These are phyloP conservation scores for Xylaria telfairii DNA, from an alignment of 495 filamentous ascomycete species.

Conservation along the genomic window DNA sequence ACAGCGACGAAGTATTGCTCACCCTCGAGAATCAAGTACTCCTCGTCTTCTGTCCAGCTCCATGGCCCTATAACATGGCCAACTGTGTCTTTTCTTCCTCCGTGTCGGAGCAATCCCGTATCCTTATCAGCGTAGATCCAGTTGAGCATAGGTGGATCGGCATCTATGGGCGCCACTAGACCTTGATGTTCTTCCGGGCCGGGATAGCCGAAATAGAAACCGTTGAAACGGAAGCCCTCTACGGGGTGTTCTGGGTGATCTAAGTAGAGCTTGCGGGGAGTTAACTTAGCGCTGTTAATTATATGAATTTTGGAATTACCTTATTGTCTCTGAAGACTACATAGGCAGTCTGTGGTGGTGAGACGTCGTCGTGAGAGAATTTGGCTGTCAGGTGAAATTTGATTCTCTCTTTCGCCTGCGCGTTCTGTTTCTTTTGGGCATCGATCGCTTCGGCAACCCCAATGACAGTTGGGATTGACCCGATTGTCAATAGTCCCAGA, in stretches of 20 bases:
- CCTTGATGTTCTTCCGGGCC: slow-evolving; percentile 60
- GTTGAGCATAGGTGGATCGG: slow-evolving; percentile 67
- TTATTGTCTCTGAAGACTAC: slow-evolving; percentile 52
- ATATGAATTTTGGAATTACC: slow-evolving; percentile 38
- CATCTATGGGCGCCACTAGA: slow-evolving; percentile 62
- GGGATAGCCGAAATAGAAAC: slow-evolving; percentile 67
- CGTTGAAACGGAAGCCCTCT: slow-evolving; percentile 61
- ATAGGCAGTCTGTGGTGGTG: slow-evolving; percentile 43
- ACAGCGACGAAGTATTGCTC: slow-evolving; percentile 49
- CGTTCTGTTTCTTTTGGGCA: slow-evolving; percentile 56
- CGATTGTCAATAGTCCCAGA: slow-evolving; percentile 53
- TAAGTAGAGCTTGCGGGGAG: slow-evolving; percentile 47
- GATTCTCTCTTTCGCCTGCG: slow-evolving; percentile 56
- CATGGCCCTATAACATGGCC: slow-evolving; percentile 62
- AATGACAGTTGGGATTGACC: slow-evolving; percentile 56
- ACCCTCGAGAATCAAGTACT: slow-evolving; percentile 58
- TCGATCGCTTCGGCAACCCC: slow-evolving; percentile 57
- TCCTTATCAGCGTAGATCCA: slow-evolving; percentile 69
- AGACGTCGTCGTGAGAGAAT: slow-evolving; percentile 48
- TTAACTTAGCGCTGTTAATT: background rate
- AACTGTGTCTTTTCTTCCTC: slow-evolving; percentile 52
- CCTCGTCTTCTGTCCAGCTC: slow-evolving; percentile 62
- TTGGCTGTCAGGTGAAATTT: slow-evolving; percentile 57
- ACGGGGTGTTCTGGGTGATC: slow-evolving; percentile 52
- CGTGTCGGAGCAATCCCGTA: slow-evolving; percentile 61